A percentile compares a stretch with the other conserved stretches of the same genome.
Evolutionary conservation across 768 basidiomycete species (phyloP).

Genomic region (Mycena venus): DNA sequence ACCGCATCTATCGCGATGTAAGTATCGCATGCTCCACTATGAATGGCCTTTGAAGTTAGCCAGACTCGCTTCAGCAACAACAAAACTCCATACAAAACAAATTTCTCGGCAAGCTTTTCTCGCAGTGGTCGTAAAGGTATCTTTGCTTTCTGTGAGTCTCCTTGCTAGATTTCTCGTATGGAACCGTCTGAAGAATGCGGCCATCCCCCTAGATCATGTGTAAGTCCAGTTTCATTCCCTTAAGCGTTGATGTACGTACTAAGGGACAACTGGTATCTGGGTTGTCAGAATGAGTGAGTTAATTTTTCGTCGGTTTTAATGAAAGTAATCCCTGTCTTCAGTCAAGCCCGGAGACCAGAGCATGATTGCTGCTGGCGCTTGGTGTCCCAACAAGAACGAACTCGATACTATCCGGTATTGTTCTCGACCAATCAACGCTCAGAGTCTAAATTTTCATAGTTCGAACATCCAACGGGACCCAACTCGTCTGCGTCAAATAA

Average conservation of each 20-base stretch:
- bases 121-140: conserved; percentile 91
- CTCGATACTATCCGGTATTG: conserved; percentile 78
- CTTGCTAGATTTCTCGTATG: not conserved
- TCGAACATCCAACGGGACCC: conserved; percentile 75
- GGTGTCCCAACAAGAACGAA: conserved; percentile 86
- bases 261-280: not conserved
- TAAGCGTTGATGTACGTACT: not conserved
- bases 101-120: conserved; percentile 87
- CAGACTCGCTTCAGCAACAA: conserved; percentile 93
- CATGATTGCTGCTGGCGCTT: conserved; percentile 83
- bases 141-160: conserved; percentile 85
- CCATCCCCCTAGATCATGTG: conserved; percentile 68
- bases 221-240: conserved; percentile 44
- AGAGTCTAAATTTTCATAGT: conserved; percentile 45
- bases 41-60: not conserved
- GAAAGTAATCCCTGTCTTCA: conserved; percentile 39
- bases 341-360: conserved; percentile 78
- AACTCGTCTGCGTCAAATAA: conserved; percentile 71
- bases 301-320: not conserved
- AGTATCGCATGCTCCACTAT: conserved; percentile 33
- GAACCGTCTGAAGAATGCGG: not conserved
- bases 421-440: conserved; percentile 1
- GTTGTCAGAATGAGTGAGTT: conserved; percentile 45
- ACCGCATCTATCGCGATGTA: conserved; percentile 94
- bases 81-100: conserved; percentile 95